Evolutionary conservation across 2,329 filamentous ascomycete genomes (phyloP).

Genomic region (Ascochyta pisi): DNA sequence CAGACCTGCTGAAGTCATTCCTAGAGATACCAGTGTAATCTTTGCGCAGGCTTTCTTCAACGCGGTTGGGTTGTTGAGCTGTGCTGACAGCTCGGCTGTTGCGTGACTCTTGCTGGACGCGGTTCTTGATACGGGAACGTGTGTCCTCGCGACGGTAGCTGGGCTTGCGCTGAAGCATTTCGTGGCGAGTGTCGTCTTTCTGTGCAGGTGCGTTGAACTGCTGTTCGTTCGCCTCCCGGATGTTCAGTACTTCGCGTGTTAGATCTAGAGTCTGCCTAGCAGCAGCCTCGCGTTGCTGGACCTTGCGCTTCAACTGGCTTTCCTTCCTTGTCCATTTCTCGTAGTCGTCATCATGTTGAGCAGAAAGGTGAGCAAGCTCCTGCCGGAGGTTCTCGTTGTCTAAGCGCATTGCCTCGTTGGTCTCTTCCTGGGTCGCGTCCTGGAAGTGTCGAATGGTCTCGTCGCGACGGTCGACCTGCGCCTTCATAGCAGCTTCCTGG

Average conservation of each 20-base stretch:
- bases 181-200: slow-evolving; percentile 28
- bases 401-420: slow-evolving; percentile 48
- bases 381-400: slow-evolving; percentile 51
- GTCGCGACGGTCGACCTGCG: slow-evolving; percentile 45
- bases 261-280: slow-evolving; percentile 37
- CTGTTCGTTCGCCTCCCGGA: slow-evolving; percentile 37
- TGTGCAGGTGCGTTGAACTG: slow-evolving; percentile 17
- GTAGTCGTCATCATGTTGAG: slow-evolving; percentile 45
- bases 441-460: slow-evolving; percentile 50
- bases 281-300: slow-evolving; percentile 39
- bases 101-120: slow-evolving; percentile 44
- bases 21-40: slow-evolving; percentile 34
- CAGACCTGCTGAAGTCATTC: slow-evolving; percentile 19
- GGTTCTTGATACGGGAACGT: slow-evolving; percentile 41
- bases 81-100: slow-evolving; percentile 37
- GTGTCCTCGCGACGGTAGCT: slow-evolving; percentile 43
- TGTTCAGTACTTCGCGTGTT: slow-evolving; percentile 40
- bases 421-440: slow-evolving; percentile 46
- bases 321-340: slow-evolving; percentile 44
- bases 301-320: slow-evolving; percentile 41
- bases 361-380: slow-evolving; percentile 46
- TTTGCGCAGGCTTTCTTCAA: slow-evolving; percentile 33
- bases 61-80: slow-evolving; percentile 24
- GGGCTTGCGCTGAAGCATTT: slow-evolving; percentile 33
- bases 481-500: slow-evolving; percentile 42